phyloP scores from a whole-genome alignment of 2,329 filamentous ascomycete genomes.

The Xylariaceae sp. region DNA sequence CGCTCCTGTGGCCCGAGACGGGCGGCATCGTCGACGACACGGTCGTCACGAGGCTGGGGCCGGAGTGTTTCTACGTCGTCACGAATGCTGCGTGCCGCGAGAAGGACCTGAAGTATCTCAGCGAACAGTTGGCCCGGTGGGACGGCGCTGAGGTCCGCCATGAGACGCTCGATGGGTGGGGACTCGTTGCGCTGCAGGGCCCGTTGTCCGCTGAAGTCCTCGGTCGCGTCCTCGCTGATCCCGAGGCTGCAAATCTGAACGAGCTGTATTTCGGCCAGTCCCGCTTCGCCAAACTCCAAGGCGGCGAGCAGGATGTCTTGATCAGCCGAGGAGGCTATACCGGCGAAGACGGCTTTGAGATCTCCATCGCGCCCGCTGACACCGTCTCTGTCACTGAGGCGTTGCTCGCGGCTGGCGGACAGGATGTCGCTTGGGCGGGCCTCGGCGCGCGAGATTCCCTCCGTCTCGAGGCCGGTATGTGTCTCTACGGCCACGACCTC shows the following conservation, averaged over 20 bases:
- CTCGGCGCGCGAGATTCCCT: constrained; percentile 89
- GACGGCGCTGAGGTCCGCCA: constrained; percentile 60
- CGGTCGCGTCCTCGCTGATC: constrained; percentile 54
- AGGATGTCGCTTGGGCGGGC: constrained; percentile 71
- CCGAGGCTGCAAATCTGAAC: constrained; percentile 52
- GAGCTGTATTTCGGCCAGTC: constrained; percentile 80
- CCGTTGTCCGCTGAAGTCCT: constrained; percentile 72
- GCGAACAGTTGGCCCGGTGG: constrained; percentile 62
- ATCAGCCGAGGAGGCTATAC: constrained; percentile 92
- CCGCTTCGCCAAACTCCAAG: constrained; percentile 60
- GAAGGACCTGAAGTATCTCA: constrained; percentile 79
- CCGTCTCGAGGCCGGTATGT: constrained; percentile 95
- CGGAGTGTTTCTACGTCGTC: constrained; percentile 82
- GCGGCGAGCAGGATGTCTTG: constrained; percentile 53
- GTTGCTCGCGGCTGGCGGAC: constrained; percentile 62
- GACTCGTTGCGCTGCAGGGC: constrained; percentile 85
- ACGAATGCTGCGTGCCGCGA: constrained; percentile 90
- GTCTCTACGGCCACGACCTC: constrained; percentile 97
- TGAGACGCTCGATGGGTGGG: constrained; percentile 67
- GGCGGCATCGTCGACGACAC: constrained; percentile 96
- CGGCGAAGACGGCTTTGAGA: constrained; percentile 96
- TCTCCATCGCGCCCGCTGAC: constrained; percentile 70
- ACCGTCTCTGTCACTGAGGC: constrained; percentile 64
- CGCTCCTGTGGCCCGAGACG: constrained; percentile 70
- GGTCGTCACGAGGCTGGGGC: constrained; percentile 76